Conservation (phyloP, 78 protist species). For the Dictyostelium intermedium region DNA sequence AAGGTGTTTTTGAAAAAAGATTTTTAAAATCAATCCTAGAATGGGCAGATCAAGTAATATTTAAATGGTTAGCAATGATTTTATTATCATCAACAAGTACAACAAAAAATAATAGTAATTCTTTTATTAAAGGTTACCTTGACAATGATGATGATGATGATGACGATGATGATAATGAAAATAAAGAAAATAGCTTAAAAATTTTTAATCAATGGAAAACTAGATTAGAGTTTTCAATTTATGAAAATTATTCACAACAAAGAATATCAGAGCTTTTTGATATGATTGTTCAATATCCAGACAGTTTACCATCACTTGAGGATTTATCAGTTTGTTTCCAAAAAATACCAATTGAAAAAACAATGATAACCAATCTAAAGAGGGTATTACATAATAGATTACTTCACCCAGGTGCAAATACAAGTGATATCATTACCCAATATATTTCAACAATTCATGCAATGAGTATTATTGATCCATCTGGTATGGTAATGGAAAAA, state of each 20-base stretch:
- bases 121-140: neutral
- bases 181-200: neutral
- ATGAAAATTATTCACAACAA: slow-evolving; percentile 66
- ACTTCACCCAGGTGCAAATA: slow-evolving; percentile 90
- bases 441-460: slow-evolving; percentile 75
- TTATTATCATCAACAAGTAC: neutral
- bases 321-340: slow-evolving; percentile 67
- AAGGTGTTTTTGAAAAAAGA: slow-evolving; percentile 26
- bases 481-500: slow-evolving; percentile 44
- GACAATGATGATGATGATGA: neutral
- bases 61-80: slow-evolving; percentile 70
- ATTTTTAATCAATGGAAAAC: slow-evolving; percentile 65
- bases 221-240: slow-evolving; percentile 58
- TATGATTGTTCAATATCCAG: slow-evolving; percentile 89
- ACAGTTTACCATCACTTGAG: slow-evolving; percentile 62
- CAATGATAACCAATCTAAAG: slow-evolving; percentile 1
- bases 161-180: neutral
- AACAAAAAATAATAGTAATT: neutral
- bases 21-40: slow-evolving; percentile 8
- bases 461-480: slow-evolving; percentile 81
- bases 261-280: slow-evolving; percentile 90
- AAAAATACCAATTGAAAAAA: slow-evolving; percentile 20
- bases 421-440: slow-evolving; percentile 72
- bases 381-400: slow-evolving; percentile 56
- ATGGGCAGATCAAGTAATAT: slow-evolving; percentile 32